Evolutionary conservation across 140 eudicot genomes (phyloP), one percentile per base, ranked within the genome.

Genomic region (Anethum foeniculum): DNA sequence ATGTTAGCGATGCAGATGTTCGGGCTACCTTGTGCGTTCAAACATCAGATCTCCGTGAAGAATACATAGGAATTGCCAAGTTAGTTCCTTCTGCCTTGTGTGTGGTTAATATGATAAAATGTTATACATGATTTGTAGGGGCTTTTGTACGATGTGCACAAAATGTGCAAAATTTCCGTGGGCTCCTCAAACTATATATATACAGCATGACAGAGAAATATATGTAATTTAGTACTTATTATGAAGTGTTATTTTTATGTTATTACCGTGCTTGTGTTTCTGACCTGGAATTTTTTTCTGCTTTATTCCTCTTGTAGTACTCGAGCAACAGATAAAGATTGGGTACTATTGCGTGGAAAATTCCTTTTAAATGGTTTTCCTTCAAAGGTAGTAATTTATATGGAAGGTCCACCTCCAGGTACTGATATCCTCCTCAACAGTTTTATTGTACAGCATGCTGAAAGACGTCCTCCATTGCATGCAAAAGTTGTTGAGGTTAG

Each of bases 361-460:
- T 92, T 95, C 88, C 92, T 90, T 38, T 27, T 95, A 76, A 92
- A 92, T 60, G 90, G 91, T 46, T 83, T 86, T 23, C 97, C 89
- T 4, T 86, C 95, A 13, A 88, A 82, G 56, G 93, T 87, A 6
- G 93, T 95, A 32, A 79, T 95, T 46, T 92, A 86, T 85, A 76
- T 95, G 15, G 99, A 90, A 88, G 99, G 99, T 77, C 99, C 97
- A 47, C 92, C 95, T 52, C 76, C 97, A 1, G 97, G 96, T 69
- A 89, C 93, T 7, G 96, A 92, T 85, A 92, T 95, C 82, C 97
- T 92, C 46, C 92, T 95, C 14, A 84, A 95, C 41, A 82, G 87
- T 48, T 84, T 95, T 6, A 79, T 90, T 19, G 85, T 95, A 68
- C 88, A 87, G 84, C 95, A 87, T 72, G 97, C 97, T 6, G 85